Evolutionary conservation across 768 basidiomycete species (phyloP).

Genomic region (Tricholoma terreum): DNA sequence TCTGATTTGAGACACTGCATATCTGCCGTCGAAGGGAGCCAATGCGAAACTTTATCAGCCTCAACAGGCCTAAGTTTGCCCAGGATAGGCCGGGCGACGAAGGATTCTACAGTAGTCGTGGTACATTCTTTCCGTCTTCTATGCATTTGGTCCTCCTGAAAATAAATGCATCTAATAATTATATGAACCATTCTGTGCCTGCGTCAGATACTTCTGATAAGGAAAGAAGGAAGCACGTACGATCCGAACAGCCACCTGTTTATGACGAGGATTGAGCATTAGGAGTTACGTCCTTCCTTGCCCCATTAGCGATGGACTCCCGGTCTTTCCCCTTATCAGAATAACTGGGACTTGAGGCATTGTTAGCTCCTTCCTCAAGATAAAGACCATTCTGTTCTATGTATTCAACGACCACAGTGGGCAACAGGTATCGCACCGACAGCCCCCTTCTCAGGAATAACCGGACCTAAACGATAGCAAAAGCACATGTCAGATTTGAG

Average conservation of each 20-base stretch:
- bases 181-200: constrained; percentile 7
- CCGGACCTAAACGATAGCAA: constrained; percentile 41
- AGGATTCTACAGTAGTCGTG: constrained; percentile 13
- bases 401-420: constrained; percentile 88
- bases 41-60: background rate
- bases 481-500: too few species aligned
- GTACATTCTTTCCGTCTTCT: constrained; percentile 14
- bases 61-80: background rate
- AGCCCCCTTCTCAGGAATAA: constrained; percentile 77
- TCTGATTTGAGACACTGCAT: background rate
- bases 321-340: constrained; percentile 36
- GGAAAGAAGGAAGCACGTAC: constrained; percentile 4
- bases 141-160: constrained; percentile 1
- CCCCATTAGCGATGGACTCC: constrained; percentile 25
- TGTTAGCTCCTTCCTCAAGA: constrained; percentile 49
- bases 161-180: constrained; percentile 11
- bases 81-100: background rate
- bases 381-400: constrained; percentile 85
- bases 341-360: constrained; percentile 14
- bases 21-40: background rate
- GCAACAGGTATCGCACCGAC: constrained; percentile 86
- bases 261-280: constrained; percentile 18
- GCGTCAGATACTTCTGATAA: background rate
- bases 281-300: constrained; percentile 26
- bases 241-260: background rate